Evolutionary conservation across 163 green algal genomes (phyloP).

Genomic region (Trebouxiophyceae sp.): DNA sequence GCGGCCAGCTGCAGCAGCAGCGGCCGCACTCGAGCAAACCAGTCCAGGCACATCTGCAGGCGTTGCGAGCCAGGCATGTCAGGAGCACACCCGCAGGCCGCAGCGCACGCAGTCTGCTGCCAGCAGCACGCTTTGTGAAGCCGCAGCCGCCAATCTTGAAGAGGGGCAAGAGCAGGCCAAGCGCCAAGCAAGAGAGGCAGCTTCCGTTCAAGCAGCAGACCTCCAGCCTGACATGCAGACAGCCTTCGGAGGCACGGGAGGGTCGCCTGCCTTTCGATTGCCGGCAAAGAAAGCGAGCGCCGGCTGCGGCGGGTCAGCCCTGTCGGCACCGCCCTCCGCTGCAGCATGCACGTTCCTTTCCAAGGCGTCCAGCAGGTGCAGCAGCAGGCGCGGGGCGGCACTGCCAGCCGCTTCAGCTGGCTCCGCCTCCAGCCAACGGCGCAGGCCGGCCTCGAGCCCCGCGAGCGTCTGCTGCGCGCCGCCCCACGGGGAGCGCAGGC

Average conservation of each 20-base stretch:
- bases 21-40: too few species aligned
- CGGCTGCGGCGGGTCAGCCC: conserved; percentile 1
- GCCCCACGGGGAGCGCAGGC: conserved; percentile 60
- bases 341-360: conserved; percentile 50
- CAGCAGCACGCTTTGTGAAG: too few species aligned
- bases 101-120: too few species aligned
- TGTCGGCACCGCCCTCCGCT: conserved; percentile 30
- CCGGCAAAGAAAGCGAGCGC: conserved; percentile 50
- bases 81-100: too few species aligned
- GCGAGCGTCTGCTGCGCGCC: conserved; percentile 55
- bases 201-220: too few species aligned
- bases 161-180: too few species aligned
- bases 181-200: too few species aligned
- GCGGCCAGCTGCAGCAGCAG: too few species aligned
- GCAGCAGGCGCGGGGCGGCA: conserved; percentile 21
- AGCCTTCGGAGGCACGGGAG: conserved; percentile 48
- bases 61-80: too few species aligned
- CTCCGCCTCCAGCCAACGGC: conserved; percentile 15
- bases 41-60: too few species aligned
- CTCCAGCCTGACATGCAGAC: too few species aligned
- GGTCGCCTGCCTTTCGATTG: conserved; percentile 51
- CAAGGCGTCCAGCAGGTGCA: conserved; percentile 60
- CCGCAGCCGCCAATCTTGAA: too few species aligned
- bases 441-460: conserved; percentile 40
- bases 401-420: neutral